Evolutionary conservation across 306 rosid genomes (phyloP), one percentile per base, ranked within the genome.

Genomic region (Vicia villosa): DNA sequence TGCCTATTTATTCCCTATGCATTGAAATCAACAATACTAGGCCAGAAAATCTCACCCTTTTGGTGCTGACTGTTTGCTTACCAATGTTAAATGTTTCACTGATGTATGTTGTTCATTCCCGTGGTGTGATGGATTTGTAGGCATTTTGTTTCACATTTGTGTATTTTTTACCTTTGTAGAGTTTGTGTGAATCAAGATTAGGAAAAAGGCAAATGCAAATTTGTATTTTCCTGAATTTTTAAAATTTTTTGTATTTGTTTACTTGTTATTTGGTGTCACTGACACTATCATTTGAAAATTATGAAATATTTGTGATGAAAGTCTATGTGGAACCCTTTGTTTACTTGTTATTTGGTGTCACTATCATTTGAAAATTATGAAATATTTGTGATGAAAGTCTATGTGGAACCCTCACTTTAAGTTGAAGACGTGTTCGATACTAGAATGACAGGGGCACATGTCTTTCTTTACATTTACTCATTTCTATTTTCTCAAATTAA

Each of bases 21-120:
- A 47, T 47, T 17, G 21, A 47, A 83, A 68, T 75, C 55, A 12
- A 81, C 66, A 86, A 79, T 81, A 49, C 80, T 63, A 8, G 84
- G 79, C 80, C 80, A 76, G 13, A 84, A 76, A 76, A 79, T 61
- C 37, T 76, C 82, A 71, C 70, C 54, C 72, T 73, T 79, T 14
- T 37, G 19, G 0, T 34, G 28, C 9, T 12, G 43, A 0, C 10
- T 9, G 43, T 32, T 32, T 32, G 43, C 34, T 59, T 32, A 32
- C 22, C 24, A 15, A 3, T 14, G 17, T n/a, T 16, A 59, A 59
- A 34, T 59, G 56, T 10, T 2, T 1, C 21, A 54, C 52, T 20
- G 45, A 69, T 15, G 42, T 37, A 21, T 45, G 45, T 61, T 26
- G 10, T 16, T 56, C 55, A n/a, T 38, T 22, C 26, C 34, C 32